Evolutionary conservation across 1,284 basidiomycete species (phyloP), one percentile per base, ranked within the genome.

Genomic region (Ceratobasidium sp.): DNA sequence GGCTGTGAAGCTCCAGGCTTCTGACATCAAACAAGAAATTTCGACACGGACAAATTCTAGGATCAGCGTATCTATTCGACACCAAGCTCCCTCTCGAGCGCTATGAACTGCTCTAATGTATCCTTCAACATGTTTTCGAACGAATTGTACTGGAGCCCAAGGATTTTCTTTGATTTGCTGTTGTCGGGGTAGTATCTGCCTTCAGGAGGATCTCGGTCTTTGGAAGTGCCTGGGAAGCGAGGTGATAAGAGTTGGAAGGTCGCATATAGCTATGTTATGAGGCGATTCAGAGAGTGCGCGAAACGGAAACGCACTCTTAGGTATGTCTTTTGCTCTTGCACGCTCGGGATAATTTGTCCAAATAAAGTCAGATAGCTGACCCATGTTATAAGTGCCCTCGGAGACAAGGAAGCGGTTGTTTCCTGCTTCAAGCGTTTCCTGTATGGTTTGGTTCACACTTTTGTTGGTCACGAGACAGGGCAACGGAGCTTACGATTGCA

Each of bases 271-370:
- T 33, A 33, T 33, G 33, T 33, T 33, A 33, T 33, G 33, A 33
- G 33, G 33, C 33, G 2, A 33, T 33, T 2, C 2, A 4, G 33
- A 33, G 33, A 33, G 33, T 4, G 4, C 33, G 4, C 1, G 4
- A 4, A 33, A 4, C 33, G 3, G 13, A 6, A 28, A 17, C 68
- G 44, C 23, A 70, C 68, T 70, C 66, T 77, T 78, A 10, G 73
- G 68, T 12, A 79, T 20, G 2, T 46, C 40, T 40, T 77, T 73
- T 23, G 67, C 78, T 13, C 54, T 23, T n/a, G 77, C 78, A 38
- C 77, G 69, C 13, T 78, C 78, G 7, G 78, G 64, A 40, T 75
- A 77, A 40, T 78, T 67, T 62, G 67, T 64, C 79, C 77, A 80
- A 28, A 75, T 70, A 28, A 46, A 77, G 56, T 71, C 79, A 56